Percentiles rank a stretch among this genome's conserved stretches.
These are phyloP conservation scores for Thermoascus crustaceus DNA, from an alignment of 2,329 filamentous ascomycete genomes.

Conservation along the genomic window DNA sequence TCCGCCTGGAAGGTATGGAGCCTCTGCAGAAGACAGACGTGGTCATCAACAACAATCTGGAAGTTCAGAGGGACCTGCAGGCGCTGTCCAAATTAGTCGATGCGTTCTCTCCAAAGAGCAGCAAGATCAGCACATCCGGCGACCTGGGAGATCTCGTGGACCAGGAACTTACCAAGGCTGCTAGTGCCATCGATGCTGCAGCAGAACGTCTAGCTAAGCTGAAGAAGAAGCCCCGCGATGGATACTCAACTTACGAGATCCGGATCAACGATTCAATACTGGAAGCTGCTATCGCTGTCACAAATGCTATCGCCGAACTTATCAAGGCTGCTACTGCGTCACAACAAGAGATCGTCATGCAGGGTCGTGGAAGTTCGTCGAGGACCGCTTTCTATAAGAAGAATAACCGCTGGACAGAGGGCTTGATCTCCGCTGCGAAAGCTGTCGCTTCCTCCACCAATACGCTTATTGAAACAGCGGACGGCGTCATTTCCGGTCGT, in stretches of 20 bases:
- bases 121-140: slow-evolving; percentile 68
- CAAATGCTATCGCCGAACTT: slow-evolving; percentile 83
- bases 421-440: slow-evolving; percentile 93
- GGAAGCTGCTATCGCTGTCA: slow-evolving; percentile 86
- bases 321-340: slow-evolving; percentile 91
- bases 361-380: slow-evolving; percentile 79
- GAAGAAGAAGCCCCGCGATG: slow-evolving; percentile 92
- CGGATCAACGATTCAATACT: slow-evolving; percentile 93
- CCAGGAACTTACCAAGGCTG: slow-evolving; percentile 82
- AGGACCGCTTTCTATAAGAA: slow-evolving; percentile 98
- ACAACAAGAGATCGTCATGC: slow-evolving; percentile 92
- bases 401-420: slow-evolving; percentile 98
- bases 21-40: slow-evolving; percentile 90
- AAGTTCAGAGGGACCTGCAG: slow-evolving; percentile 90
- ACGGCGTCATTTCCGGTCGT: slow-evolving; percentile 83
- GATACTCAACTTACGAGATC: slow-evolving; percentile 91
- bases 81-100: slow-evolving; percentile 90
- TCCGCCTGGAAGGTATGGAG: slow-evolving; percentile 84
- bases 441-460: slow-evolving; percentile 91
- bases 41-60: slow-evolving; percentile 94
- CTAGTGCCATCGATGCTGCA: slow-evolving; percentile 88
- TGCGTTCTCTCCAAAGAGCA: slow-evolving; percentile 78
- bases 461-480: slow-evolving; percentile 93
- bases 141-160: slow-evolving; percentile 93
- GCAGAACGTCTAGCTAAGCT: slow-evolving; percentile 82